A percentile compares a stretch with the other conserved stretches of the same genome.
These are phyloP conservation scores for Ogataea neopini DNA, from an alignment of 805 yeast species.

Conservation along the genomic window DNA sequence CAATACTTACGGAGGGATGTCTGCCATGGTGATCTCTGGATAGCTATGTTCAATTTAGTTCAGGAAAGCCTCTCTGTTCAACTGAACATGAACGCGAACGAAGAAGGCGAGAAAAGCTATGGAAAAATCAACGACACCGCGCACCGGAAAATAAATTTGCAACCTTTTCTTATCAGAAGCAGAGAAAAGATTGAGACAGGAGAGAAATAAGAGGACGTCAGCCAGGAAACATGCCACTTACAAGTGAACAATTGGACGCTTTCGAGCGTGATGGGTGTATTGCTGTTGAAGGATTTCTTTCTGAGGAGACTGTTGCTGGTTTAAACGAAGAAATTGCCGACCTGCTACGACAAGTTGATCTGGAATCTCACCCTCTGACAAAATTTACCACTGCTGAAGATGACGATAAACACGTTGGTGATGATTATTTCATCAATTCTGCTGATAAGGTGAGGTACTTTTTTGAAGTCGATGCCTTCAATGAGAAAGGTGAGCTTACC, in stretches of 20 bases:
- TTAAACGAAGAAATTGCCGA: conserved; percentile 45
- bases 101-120: background rate
- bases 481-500: conserved; percentile 48
- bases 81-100: background rate
- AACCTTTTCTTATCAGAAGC: background rate
- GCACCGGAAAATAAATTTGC: background rate
- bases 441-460: conserved; percentile 69
- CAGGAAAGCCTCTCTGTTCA: background rate
- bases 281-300: conserved; percentile 56
- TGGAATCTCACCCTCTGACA: conserved; percentile 64
- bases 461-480: conserved; percentile 71
- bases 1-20: conserved; percentile 37
- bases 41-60: no score
- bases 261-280: conserved; percentile 63
- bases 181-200: background rate
- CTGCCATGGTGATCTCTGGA: conserved; percentile 31
- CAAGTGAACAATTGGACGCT: conserved; percentile 48
- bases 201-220: background rate
- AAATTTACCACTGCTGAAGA: conserved; percentile 59
- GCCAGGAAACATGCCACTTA: conserved; percentile 44
- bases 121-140: conserved; percentile 1
- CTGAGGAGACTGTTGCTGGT: conserved; percentile 39
- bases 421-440: conserved; percentile 67
- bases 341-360: conserved; percentile 51
- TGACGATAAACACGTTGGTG: conserved; percentile 64